Evolutionary conservation across 352 stramenopile genomes (phyloP), one percentile per base, ranked within the genome.

Genomic region (Pythium dissimile): DNA sequence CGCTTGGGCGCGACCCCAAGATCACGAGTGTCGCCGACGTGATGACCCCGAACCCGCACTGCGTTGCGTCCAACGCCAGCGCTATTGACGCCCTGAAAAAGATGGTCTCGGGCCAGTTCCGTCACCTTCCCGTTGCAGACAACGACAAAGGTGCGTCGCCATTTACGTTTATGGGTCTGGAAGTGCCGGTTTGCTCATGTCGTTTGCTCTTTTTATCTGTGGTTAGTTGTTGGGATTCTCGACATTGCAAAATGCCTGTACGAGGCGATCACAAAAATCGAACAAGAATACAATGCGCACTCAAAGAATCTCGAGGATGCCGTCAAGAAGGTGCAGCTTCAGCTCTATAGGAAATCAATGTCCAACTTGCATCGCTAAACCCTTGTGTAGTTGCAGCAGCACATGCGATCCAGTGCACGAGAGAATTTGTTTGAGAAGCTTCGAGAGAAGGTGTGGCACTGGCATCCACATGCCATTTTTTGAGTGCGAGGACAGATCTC

Each of bases 211-310:
- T 18, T 28, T 16, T 12, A 20, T 43, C 18, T 58, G 56, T 34
- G 32, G 18, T 58, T 61, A 80, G 93, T 99, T 18, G 92, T 98
- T 21, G 97, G 97, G 2, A 87, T 99, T 64, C 66, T 99, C 44
- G 96, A 99, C 71, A 99, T 99, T 66, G 95, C 95, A 13, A 98
- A 99, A 72, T 99, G 97, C 67, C 64, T 99, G 31, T 98, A 99
- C 67, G 96, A 99, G 76, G 95, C 95, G 1, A 99, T 99, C 46
- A 80, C 78, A 30, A 98, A 98, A 64, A 90, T 99, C 27, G 96
- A 99, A 63, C 88, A 89, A 46, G 81, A 82, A 6, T 94, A 93
- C 46, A 80, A 86, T 31, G 69, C 72, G n/a, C 88, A 85, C 12
- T 88, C 81, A 0, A 74, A 86, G 28, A 75, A 73, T 11, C 63